Conservation (phyloP, 2,329 filamentous ascomycete genomes). For the Grosmannia serpens region DNA sequence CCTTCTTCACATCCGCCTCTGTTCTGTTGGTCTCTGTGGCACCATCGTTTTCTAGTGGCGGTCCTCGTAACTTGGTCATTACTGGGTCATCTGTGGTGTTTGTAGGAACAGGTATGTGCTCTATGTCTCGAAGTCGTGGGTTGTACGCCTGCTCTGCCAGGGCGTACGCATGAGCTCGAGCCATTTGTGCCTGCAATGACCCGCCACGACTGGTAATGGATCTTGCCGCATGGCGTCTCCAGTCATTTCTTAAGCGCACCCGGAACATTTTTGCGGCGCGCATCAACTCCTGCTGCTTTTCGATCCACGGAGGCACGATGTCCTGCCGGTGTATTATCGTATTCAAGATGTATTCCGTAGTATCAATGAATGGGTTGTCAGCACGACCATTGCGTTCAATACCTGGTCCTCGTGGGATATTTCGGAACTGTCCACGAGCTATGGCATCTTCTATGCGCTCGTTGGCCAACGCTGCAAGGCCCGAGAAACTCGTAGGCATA, state of each 20-base stretch:
- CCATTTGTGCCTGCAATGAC: constrained; percentile 59
- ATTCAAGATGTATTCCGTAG: constrained; percentile 96
- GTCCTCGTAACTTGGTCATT: constrained; percentile 19
- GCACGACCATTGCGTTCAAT: constrained; percentile 71
- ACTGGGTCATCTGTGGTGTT: constrained; percentile 36
- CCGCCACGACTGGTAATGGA: constrained; percentile 71
- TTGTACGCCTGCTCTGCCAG: constrained; percentile 59
- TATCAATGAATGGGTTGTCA: constrained; percentile 83
- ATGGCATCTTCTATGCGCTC: constrained; percentile 88
- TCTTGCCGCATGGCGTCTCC: constrained; percentile 71
- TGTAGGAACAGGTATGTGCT: constrained; percentile 34
- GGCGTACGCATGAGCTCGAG: constrained; percentile 60
- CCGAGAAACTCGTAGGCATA: constrained; percentile 66
- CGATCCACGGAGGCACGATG: constrained; percentile 94
- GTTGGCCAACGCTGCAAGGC: constrained; percentile 74
- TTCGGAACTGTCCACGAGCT: constrained; percentile 74
- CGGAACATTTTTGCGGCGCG: constrained; percentile 61
- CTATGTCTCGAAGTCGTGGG: constrained; percentile 35
- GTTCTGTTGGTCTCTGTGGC: not conserved
- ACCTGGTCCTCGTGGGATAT: constrained; percentile 69
- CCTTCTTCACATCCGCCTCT: not conserved
- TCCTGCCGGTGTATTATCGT: constrained; percentile 96
- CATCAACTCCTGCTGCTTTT: constrained; percentile 87
- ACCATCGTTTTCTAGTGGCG: not conserved
- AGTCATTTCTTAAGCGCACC: constrained; percentile 63